Base-by-base conservation (phyloP, 1,284 basidiomycete species). In the Malassezia brasiliensis region DNA sequence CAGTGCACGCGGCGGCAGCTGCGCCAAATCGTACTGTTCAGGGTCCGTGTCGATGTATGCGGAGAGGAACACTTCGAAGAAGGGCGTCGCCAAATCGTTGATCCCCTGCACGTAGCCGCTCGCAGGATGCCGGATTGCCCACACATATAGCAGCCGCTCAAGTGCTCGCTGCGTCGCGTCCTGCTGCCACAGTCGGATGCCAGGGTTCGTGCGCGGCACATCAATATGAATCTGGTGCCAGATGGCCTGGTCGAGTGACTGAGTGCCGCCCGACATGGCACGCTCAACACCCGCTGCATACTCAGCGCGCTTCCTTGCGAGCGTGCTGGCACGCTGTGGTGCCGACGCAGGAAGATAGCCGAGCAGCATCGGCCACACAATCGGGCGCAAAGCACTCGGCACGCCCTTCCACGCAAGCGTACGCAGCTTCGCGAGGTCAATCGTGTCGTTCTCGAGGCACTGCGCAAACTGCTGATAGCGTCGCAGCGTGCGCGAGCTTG, bases 381-480 rank as follows among this genome's bases (percentile, higher is more conserved):
- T 82, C 0, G 91, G 88, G 38, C 94, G 81, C 20, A 99, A 79
- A 66, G 90, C 87, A 46, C 77, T 75, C 1, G 94, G 93, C 17
- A 96, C 85, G 15, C 94, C 94, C 47, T 86, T 86, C 93, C 93
- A 99, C n/a, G 90, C 85, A 31, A 96, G 80, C 65, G 88, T 87
- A 42, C 90, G 81, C 57, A 98, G 79, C 73, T 88, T 85, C 19
- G 82, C 86, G 15, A 56, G 28, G 45, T 56, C 50, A 28, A 71
- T 56, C 47, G 68, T 62, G 50, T 72, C 65, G 42, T 58, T 63
- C 40, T 62, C 56, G 40, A 69, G 60, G 35, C 68, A 69, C 32
- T 49, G 42, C 45, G 62, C 56, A n/a, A 69, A 59, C 28, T 63
- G 63, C 55, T 65, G 61, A 14, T 64, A 49, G 12, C 64, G 60